Evolutionary conservation across 2,329 filamentous ascomycete genomes (phyloP), one percentile per base, ranked within the genome.

Genomic region (Penicillium occitanis): DNA sequence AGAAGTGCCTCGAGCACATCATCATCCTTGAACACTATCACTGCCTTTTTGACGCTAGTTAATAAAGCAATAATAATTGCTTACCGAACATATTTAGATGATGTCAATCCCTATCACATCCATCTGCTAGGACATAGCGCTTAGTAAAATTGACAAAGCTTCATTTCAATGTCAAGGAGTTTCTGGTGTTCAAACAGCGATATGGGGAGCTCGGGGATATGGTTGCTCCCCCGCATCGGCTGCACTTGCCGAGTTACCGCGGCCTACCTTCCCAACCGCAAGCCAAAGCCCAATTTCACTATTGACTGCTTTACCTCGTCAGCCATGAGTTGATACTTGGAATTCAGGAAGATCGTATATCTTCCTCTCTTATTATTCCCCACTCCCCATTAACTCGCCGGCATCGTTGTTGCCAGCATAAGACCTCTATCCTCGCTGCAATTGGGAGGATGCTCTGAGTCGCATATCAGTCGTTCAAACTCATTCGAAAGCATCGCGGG

Each of bases 201-300:
- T 35, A 3, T 14, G 51, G 33, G 53, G 42, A 40, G 22, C 33
- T 25, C 33, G 61, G 60, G 25, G 30, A 37, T 33, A 25, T 25
- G 33, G 30, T 62, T 35, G 25, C n/a, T 40, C 28, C 60, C 61
- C 61, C 61, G 61, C 61, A 25, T 25, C 25, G 25, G 25, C 25
- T 25, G 25, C 25, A 25, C 30, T 37, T 57, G 53, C 53, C 53
- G 48, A 42, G 61, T 30, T 63, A 14, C 48, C 48, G 48, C 37
- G 33, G 61, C 48, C 61, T 37, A 28, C 8, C 19, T 50, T 22
- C 59, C 22, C 22, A 61, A 25, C 57, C 30, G 13, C 40, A 48
- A 46, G 25, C 59, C 40, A 25, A 19, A 61, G 28, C 30, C 53
- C 22, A 63, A 55, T 17, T 35, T 13, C 10, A n/a, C 8, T 35